These are phyloP conservation scores for Podila verticillata DNA, from an alignment of 192 early-diverging fungal genomes.

Conservation along the genomic window DNA sequence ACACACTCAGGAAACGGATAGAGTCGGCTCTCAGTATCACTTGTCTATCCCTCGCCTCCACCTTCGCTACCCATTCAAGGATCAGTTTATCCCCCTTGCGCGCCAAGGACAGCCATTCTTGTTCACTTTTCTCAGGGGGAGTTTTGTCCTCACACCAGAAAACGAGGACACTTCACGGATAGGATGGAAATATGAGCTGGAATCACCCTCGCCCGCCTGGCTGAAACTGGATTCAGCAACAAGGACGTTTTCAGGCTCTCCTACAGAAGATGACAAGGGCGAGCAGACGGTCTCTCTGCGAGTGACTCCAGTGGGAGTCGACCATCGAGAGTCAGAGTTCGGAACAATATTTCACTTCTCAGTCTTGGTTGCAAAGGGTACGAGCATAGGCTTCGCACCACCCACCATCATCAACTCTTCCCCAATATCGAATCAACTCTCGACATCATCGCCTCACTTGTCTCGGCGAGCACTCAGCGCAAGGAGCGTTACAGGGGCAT, in stretches of 20 bases:
- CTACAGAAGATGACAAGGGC: constrained; percentile 1
- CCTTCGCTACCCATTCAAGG: too few species aligned
- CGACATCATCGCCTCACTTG: background rate
- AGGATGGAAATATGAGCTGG: background rate
- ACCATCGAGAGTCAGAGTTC: too few species aligned
- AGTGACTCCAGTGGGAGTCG: background rate
- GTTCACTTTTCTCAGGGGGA: too few species aligned
- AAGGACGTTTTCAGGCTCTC: constrained; percentile 8
- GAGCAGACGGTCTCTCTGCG: constrained; percentile 3
- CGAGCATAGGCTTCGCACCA: constrained; percentile 1
- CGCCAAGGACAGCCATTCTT: too few species aligned
- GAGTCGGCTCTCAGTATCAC: too few species aligned
- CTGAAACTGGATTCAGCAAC: constrained; percentile 2
- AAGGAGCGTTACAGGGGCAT: background rate
- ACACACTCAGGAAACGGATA: too few species aligned
- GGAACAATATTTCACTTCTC: background rate
- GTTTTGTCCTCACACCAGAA: background rate
- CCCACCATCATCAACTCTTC: background rate
- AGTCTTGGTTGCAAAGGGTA: background rate
- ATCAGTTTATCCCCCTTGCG: too few species aligned
- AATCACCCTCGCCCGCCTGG: background rate
- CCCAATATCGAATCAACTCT: background rate
- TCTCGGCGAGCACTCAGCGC: background rate
- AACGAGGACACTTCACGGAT: background rate
- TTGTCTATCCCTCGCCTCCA: too few species aligned